Percentiles rank a stretch among this genome's conserved stretches.
phyloP scores from a whole-genome alignment of 2,329 filamentous ascomycete genomes.

The Sphaerulina musiva region DNA sequence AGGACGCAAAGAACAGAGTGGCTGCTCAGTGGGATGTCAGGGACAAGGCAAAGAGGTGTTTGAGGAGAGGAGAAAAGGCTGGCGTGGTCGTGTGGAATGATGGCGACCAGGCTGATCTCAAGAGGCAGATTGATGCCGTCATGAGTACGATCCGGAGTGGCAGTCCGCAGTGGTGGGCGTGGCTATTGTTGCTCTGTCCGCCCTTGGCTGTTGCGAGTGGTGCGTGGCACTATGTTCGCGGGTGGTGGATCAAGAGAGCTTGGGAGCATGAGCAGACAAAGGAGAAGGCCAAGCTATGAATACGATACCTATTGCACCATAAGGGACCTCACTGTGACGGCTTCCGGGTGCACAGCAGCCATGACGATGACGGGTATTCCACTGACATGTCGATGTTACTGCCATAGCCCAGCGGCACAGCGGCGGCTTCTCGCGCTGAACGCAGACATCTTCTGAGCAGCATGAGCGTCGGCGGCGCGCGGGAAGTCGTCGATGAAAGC shows the following conservation, averaged over 20 bases:
- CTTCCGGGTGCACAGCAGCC: background rate
- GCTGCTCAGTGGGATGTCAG: conserved; percentile 78
- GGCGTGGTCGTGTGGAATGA: conserved; percentile 93
- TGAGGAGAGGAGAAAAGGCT: conserved; percentile 54
- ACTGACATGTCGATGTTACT: no score
- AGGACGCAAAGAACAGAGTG: conserved; percentile 83
- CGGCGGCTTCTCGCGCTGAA: background rate
- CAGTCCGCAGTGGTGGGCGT: conserved; percentile 82
- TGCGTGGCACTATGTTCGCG: conserved; percentile 65
- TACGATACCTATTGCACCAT: background rate
- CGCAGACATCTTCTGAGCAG: background rate
- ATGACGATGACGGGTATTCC: no score
- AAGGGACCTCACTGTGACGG: background rate
- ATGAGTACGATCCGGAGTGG: conserved; percentile 55
- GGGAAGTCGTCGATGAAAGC: background rate
- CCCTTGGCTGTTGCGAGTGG: conserved; percentile 65
- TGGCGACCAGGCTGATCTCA: conserved; percentile 62
- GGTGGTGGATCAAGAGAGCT: conserved; percentile 59
- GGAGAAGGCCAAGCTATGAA: conserved; percentile 55
- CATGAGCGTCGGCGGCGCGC: background rate
- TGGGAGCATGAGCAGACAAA: conserved; percentile 58
- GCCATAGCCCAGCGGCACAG: no score
- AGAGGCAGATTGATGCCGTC: conserved; percentile 58
- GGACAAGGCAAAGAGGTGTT: conserved; percentile 70
- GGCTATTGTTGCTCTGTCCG: conserved; percentile 60